Percentiles rank a stretch among this genome's conserved stretches.
These are phyloP conservation scores for Emergomyces pasteurianus DNA, from an alignment of 2,329 filamentous ascomycete species.

Conservation along the genomic window DNA sequence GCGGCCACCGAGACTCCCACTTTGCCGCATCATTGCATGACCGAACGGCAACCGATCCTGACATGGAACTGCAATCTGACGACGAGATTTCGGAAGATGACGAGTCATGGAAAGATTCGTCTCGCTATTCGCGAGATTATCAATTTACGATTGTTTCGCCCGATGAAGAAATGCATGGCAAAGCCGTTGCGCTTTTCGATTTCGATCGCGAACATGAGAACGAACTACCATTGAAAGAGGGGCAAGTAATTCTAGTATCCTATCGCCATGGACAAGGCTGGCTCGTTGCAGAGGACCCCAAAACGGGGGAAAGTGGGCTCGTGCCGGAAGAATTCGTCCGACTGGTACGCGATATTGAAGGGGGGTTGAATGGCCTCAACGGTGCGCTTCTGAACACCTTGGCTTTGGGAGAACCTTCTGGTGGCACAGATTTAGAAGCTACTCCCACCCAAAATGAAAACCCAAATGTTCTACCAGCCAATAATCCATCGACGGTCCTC, in stretches of 20 bases:
- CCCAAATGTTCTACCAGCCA: conserved; percentile 1
- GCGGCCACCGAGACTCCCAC: conserved; percentile 42
- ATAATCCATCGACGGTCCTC: conserved; percentile 5
- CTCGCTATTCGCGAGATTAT: conserved; percentile 79
- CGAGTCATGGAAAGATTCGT: conserved; percentile 49
- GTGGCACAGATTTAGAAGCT: conserved; percentile 14
- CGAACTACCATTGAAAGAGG: conserved; percentile 81
- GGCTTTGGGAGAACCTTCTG: neutral
- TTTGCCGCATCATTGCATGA: conserved; percentile 38
- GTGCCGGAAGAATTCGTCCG: conserved; percentile 96
- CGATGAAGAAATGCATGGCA: conserved; percentile 96
- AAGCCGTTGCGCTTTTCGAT: conserved; percentile 88
- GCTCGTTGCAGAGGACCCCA: conserved; percentile 92
- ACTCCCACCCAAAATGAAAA: conserved; percentile 22
- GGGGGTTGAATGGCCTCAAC: conserved; percentile 61
- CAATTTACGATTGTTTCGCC: conserved; percentile 91
- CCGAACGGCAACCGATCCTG: conserved; percentile 23
- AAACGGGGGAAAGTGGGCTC: conserved; percentile 82
- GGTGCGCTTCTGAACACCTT: conserved; percentile 38
- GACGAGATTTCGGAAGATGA: conserved; percentile 43
- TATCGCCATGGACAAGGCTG: conserved; percentile 95
- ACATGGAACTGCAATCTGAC: conserved; percentile 28
- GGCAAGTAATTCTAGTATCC: conserved; percentile 91
- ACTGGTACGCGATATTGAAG: conserved; percentile 82
- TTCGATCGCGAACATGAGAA: conserved; percentile 95